Base-by-base conservation (phyloP, 1,284 basidiomycete species). In the Athelia psychrophila region DNA sequence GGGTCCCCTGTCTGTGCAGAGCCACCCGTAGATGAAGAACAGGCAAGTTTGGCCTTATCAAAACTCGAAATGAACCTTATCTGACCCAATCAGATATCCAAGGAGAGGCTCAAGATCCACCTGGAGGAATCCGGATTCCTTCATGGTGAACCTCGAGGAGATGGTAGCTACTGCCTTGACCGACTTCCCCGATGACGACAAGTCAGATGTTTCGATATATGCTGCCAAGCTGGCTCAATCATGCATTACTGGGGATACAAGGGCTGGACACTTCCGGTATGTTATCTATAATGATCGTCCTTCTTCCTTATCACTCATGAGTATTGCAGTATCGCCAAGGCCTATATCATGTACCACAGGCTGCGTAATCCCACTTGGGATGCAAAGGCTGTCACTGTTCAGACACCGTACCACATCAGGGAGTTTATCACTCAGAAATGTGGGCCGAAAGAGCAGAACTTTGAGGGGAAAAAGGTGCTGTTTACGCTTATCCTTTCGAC, bases 381-480 rank as follows among this genome's bases (percentile, higher is more conserved):
- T 35, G 27, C 56, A 1, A 46, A 38, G 9, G 13, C 16, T 13
- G 50, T 58, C 3, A 51, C 35, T 10, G 25, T 32, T 6, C 25
- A 47, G 22, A 55, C 54, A 9, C 54, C 50, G 16, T 18, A 27
- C 5, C 22, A 58, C 33, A 55, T 58, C 15, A 45, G 50, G 2
- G 19, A 45, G 19, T 58, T 54, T 44, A 58, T 58, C 9, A 49
- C 50, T 2, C 49, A 55, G 10, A 58, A 58, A 49, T 58, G 54
- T 32, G 56, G 56, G 10, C 36, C 52, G 13, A 54, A 56, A 19
- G 50, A 40, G 13, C 32, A 52, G 19, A 49, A 51, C 13, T 54
- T 12, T 44, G 56, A 58, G 46, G 56, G 54, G 1, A 36, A 50
- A 23, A 57, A 57, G 51, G 56, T 54, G 15, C 16, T 33, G 36